Evolutionary conservation across 257 asterid species (phyloP).

Genomic region (Thymus mandschuricus): DNA sequence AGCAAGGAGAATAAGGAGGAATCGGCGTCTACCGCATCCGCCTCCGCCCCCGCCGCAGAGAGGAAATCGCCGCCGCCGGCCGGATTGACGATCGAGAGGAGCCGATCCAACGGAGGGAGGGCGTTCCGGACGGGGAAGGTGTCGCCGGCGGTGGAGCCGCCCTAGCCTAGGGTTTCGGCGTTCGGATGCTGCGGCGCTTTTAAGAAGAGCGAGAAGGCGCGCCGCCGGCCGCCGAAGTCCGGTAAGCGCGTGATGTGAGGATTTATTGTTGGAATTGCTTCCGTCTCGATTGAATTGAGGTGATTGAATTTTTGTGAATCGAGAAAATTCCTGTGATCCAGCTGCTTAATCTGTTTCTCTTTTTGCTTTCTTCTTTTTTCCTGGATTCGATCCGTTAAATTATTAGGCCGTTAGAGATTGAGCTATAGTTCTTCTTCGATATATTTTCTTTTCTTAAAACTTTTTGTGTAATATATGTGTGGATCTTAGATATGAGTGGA

Average conservation of each 20-base stretch:
- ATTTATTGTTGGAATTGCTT: slow-evolving; percentile 14
- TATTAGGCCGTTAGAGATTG: slow-evolving; percentile 18
- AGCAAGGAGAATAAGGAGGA: slow-evolving; percentile 36
- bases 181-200: slow-evolving; percentile 51
- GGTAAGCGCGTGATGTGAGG: slow-evolving; percentile 48
- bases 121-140: slow-evolving; percentile 51
- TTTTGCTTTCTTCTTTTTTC: not conserved
- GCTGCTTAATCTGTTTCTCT: slow-evolving; percentile 14
- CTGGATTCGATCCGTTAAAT: not conserved
- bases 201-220: slow-evolving; percentile 42
- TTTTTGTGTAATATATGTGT: slow-evolving; percentile 27
- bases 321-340: slow-evolving; percentile 19
- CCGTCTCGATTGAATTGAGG: slow-evolving; percentile 22
- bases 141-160: slow-evolving; percentile 51
- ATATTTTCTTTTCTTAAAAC: not conserved
- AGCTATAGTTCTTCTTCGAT: not conserved
- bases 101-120: slow-evolving; percentile 55
- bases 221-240: slow-evolving; percentile 49
- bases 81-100: slow-evolving; percentile 42
- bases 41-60: not conserved
- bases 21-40: not conserved
- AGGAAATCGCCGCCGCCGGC: slow-evolving; percentile 27
- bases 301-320: slow-evolving; percentile 30
- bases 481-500: slow-evolving; percentile 15
- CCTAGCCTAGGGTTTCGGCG: slow-evolving; percentile 57